Base-by-base conservation (phyloP, 2,329 filamentous ascomycete species). In the Colletotrichum karsti region DNA sequence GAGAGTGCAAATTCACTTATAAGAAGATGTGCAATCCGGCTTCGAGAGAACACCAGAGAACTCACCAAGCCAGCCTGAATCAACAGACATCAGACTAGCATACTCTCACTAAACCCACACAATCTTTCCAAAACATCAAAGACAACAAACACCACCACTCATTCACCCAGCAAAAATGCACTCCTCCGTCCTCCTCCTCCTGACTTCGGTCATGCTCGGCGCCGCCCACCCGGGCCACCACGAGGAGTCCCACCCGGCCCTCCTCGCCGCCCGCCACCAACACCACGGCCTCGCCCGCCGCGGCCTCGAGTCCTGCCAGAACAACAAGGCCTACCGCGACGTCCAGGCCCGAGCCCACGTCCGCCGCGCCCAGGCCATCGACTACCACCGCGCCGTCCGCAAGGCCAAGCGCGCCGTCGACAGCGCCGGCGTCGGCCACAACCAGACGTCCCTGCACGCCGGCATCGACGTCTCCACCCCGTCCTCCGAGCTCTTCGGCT, bases 401-500 rank as follows among this genome's bases (percentile, higher is more conserved):
- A 55, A 54, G 35, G 24, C 53, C 53, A 56, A 56, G 50, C 59
- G 59, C 59, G 48, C 37, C 59, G 39, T 54, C 59, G 59, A 62
- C 50, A 55, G 48, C 28, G 39, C 48, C 48, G 59, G 59, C 39
- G 44, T 39, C 0, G 59, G 59, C 1, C 59, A 62, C 50, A 62
- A 62, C 48, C 59, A 39, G 18, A 55, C 48, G 18, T 44, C 37
- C 20, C 28, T 28, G 4, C 59, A 55, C 59, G 48, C 28, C 37
- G 59, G 59, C 48, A 44, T 62, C 59, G 50, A 62, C 48, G 18
- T 18, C 24, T 62, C 59, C 13, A 15, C 59, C 26, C 37, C 50
- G 20, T 55, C 59, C 28, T 28, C 48, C 48, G 59, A 62, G 69
- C 66, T 81, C 7, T 82, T 82, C 68, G 73, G 73, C 3, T 75